Base-by-base conservation (phyloP, 1,139 yeast genomes). In the Zygosaccharomyces pseudobailii region DNA sequence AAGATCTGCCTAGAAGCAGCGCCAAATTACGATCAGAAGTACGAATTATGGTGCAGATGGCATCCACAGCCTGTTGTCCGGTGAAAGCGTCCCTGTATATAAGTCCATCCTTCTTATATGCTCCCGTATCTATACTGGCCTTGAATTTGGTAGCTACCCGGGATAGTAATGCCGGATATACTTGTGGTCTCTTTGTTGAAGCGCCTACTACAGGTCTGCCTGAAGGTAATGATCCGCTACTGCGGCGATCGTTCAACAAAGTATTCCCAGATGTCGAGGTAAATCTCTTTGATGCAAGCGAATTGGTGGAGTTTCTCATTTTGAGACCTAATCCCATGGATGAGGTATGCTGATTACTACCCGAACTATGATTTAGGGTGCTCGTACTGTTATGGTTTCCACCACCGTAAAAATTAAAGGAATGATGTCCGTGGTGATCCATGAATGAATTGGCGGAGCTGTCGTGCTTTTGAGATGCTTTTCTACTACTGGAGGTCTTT, bases 41-140 rank as follows among this genome's bases (percentile, higher is more conserved):
- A 55, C 95, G 75, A 47, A 92, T 84, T 49, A 92, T 84, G 47
- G 85, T 76, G 51, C 95, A 84, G 49, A 92, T 82, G 23, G 85
- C 78, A 66, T 89, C 97, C 40, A 92, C 96, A 0, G 97, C 96
- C 70, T 87, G 94, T 32, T 87, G 77, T 20, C 99, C 99, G 0
- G 96, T 86, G 63, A 94, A 94, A 0, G 97, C 85, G 62, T 90
- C 95, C 63, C 94, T 87, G 68, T 90, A 90, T 53, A 92, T 87
- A 58, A 92, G 76, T n/a, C 96, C 97, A 69, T 90, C 94, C 62
- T 92, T 92, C 61, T 86, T 84, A 56, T 87, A 82, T 52, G 89
- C 89, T 2, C 92, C 85, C 25, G 87, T 66, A 24, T 79, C 78
- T 36, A 89, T 78, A 25, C 82, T 72, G 54, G 85, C 88, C 54